phyloP scores from a whole-genome alignment of 2,329 filamentous ascomycete species.

The Basipetospora chlamydospora region DNA sequence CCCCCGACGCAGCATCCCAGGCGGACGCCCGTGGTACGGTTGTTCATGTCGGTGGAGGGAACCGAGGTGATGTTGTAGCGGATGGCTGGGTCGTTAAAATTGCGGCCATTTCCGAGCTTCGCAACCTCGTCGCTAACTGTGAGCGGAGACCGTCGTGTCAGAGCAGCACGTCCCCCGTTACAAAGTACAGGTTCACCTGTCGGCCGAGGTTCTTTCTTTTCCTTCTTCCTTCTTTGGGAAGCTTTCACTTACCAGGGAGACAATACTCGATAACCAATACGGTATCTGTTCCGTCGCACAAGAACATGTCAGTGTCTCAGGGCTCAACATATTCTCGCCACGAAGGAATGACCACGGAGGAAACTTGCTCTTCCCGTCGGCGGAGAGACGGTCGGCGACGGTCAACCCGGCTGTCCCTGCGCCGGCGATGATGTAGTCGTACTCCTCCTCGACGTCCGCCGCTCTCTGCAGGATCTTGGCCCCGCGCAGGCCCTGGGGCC shows the following conservation, averaged over 20 bases:
- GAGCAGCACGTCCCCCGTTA: too few species aligned
- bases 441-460: constrained; percentile 6
- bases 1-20: constrained; percentile 24
- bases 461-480: constrained; percentile 2
- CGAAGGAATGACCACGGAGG: too few species aligned
- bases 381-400: constrained; percentile 20
- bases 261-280: constrained; percentile 12
- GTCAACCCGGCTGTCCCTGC: constrained; percentile 20
- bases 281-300: too few species aligned
- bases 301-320: not conserved
- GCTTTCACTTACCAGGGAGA: constrained; percentile 6
- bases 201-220: too few species aligned
- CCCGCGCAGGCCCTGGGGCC: not conserved
- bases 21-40: constrained; percentile 13
- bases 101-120: constrained; percentile 10
- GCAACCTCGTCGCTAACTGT: constrained; percentile 10
- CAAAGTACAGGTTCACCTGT: too few species aligned
- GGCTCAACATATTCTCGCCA: not conserved
- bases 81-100: constrained; percentile 10
- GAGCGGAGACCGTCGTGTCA: constrained; percentile 9
- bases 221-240: too few species aligned
- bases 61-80: constrained; percentile 16
- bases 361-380: constrained; percentile 14
- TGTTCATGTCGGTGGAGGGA: constrained; percentile 14
- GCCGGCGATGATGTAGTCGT: constrained; percentile 17